A percentile compares a stretch with the other conserved stretches of the same genome.
phyloP scores from a whole-genome alignment of 169 alveolate species.

The Cryptosporidium canis region DNA sequence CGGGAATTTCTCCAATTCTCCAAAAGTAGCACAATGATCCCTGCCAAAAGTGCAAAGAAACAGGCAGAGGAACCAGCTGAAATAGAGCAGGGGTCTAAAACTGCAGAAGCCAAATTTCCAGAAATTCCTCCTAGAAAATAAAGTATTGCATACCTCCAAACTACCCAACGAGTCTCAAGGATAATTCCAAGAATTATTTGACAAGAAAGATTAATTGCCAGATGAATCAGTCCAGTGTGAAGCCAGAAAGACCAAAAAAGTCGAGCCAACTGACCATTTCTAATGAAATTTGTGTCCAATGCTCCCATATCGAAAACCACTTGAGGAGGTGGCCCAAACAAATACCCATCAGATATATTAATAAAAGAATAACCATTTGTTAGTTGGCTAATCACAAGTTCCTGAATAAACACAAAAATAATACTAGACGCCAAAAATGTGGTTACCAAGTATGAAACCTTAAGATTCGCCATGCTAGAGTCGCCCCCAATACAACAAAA shows the following conservation, averaged over 20 bases:
- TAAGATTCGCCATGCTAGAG: not conserved
- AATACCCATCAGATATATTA: not conserved
- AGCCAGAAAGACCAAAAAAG: conserved; percentile 72
- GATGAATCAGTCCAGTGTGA: conserved; percentile 54
- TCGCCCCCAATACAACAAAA: conserved; percentile 37
- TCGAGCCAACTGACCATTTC: conserved; percentile 61
- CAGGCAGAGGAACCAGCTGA: conserved; percentile 73
- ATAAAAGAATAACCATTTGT: conserved; percentile 27
- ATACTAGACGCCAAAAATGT: conserved; percentile 65
- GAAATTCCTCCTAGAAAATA: conserved; percentile 48
- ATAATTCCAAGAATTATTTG: conserved; percentile 53
- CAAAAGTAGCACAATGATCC: conserved; percentile 48
- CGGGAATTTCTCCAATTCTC: conserved; percentile 67
- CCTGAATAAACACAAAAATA: conserved; percentile 64
- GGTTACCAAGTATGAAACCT: conserved; percentile 27
- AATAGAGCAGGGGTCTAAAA: conserved; percentile 60
- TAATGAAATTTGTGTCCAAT: conserved; percentile 37
- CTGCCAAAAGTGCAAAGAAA: conserved; percentile 63
- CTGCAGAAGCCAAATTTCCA: conserved; percentile 71
- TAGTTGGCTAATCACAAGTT: conserved; percentile 50
- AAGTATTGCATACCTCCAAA: conserved; percentile 54
- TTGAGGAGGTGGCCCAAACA: conserved; percentile 70
- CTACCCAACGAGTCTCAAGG: conserved; percentile 70
- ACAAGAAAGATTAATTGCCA: conserved; percentile 38
- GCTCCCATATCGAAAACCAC: conserved; percentile 71